Evolutionary conservation across 345 rosid genomes (phyloP), one percentile per base, ranked within the genome.

Genomic region (Lagerstroemia speciosa): DNA sequence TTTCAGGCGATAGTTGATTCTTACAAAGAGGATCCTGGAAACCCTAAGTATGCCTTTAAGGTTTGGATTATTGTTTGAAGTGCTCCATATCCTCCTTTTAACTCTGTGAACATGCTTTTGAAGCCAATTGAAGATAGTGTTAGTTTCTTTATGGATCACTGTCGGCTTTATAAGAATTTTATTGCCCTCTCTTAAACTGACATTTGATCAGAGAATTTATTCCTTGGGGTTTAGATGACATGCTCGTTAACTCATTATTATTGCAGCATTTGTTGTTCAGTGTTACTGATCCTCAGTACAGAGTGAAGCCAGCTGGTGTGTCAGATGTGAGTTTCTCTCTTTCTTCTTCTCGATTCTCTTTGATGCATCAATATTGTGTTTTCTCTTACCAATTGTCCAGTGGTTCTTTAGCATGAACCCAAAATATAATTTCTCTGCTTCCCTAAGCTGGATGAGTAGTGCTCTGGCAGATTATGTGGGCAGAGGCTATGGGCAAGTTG

Each of bases 391-490:
- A 26, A 14, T 58, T 62, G 38, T 71, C 73, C 26, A 33, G 17
- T 65, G 45, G 8, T 32, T 58, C 71, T 68, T n/a, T 74, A 52
- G 71, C 36, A 36, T 22, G 40, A 45, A 29, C 14, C 55, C 2
- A 31, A 30, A 8, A 33, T n/a, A 43, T 45, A 31, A 46, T 70
- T 20, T 27, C 11, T 60, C 24, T 43, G 9, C 67, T 19, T 68
- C 30, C 30, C 75, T 79, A 78, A 78, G 67, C 40, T 58, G 61
- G 79, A 62, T 71, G 72, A 77, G 68, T 85, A 79, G 81, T 82
- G 78, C 72, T 48, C 75, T 84, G 78, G 71, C 82, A 94, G 99
- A 92, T 89, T 53, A 89, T 88, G 98, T 94, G 97, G 98, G 93
- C 89, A 8, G 99, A 94, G 84, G 93, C 98, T 22, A 88, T 88